Evolutionary conservation across 202 grass and related monocot genomes (phyloP).

Genomic region (Setaria viridis): DNA sequence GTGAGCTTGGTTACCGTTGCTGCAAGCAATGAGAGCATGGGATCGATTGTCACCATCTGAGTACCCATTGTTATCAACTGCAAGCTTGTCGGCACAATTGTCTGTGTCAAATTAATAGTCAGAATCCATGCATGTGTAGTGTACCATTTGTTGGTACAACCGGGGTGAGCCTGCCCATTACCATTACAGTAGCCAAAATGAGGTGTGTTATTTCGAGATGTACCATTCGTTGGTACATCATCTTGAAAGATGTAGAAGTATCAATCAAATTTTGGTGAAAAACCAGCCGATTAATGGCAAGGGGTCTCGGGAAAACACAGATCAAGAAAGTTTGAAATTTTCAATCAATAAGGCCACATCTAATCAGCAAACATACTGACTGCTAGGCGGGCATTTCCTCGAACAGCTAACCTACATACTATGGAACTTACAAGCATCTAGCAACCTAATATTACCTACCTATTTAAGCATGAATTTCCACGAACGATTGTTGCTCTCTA

Average conservation of each 20-base stretch:
- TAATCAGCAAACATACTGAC: conserved; percentile 5
- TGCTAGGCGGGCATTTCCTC: conserved; percentile 34
- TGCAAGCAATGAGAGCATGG: conserved; percentile 58
- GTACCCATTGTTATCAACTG: conserved; percentile 70
- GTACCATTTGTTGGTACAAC: background rate
- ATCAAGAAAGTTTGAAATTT: background rate
- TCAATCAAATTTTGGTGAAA: conserved; percentile 5
- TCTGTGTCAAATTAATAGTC: conserved; percentile 51
- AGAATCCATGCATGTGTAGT: conserved; percentile 24
- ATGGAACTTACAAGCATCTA: background rate
- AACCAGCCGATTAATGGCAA: background rate
- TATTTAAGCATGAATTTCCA: background rate
- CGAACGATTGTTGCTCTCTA: background rate
- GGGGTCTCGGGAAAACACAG: background rate
- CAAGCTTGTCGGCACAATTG: conserved; percentile 68
- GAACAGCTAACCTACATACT: conserved; percentile 27
- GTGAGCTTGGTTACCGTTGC: conserved; percentile 51
- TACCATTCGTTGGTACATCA: too few species aligned
- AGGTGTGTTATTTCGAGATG: background rate
- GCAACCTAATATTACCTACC: background rate
- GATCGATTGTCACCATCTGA: conserved; percentile 76
- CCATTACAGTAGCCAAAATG: background rate
- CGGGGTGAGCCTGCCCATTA: background rate
- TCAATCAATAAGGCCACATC: background rate
- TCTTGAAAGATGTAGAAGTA: background rate